Base-by-base conservation (phyloP, 306 rosid species). In the Prunus mira region DNA sequence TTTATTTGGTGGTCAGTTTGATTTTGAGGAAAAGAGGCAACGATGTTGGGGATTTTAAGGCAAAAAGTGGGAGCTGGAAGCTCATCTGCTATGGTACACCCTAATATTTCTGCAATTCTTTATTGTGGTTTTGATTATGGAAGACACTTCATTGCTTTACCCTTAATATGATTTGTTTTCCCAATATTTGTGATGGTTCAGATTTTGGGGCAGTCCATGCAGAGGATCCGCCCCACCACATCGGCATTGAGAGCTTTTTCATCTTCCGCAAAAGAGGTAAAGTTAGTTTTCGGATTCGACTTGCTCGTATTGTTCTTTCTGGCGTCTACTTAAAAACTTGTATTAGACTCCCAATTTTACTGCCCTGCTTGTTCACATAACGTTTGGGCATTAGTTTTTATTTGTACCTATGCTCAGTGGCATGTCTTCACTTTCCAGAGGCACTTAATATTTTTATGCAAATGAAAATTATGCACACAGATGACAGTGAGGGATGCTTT, bases 401-500 rank as follows among this genome's bases (percentile, higher is more conserved):
- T 25, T 12, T 15, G 65, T 60, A 20, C 24, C 34, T 24, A 9
- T 25, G 6, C 65, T 4, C 32, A 22, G 32, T 58, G 64, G 64
- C 15, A 11, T 58, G 15, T 58, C 9, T 24, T 22, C 17, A 24
- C 12, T 52, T 58, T 22, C 64, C 14, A 58, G 15, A 20, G 67
- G 67, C 22, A 17, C 12, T 3, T 63, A 17, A 30, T 63, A 63
- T 12, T 22, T 60, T 27, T 61, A 72, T 38, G 22, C 46, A 75
- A 81, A 78, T 32, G 28, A 46, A 61, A 70, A 69, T 76, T 62
- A 22, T 81, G 67, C 67, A n/a, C 80, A 89, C 83, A 95, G 93
- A 89, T 96, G 78, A 86, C 82, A 0, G 98, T 96, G 50, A 88
- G 99, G 78, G 99, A 96, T 7, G 99, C 98, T 71, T 83, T 96